Base-by-base conservation (phyloP, 75 land plant genomes). In the Pinus tabuliformis region DNA sequence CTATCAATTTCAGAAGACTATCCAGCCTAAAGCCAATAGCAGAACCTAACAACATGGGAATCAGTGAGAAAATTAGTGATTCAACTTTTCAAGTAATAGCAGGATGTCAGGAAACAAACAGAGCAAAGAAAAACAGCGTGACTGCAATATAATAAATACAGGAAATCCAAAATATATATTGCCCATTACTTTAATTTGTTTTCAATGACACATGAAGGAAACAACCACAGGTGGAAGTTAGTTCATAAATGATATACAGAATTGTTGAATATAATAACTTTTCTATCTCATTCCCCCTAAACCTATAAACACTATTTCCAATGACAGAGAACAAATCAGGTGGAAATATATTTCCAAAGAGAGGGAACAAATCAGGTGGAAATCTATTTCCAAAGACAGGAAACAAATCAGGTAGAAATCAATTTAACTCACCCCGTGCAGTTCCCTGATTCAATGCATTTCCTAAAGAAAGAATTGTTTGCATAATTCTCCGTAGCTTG, bases 401-500 rank as follows among this genome's bases (percentile, higher is more conserved):
- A 7, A 64, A 36, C 6, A 0, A 64, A 64, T 36, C 36, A 18
- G 6, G 8, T 64, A n/a, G 54, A 21, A 68, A 56, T 73, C 17
- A 36, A 60, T 20, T 20, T 22, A 75, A 56, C 89, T 77, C 77
- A 97, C 99, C 99, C 81, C 98, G 84, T 70, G 98, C 98, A 84
- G 99, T 97, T 83, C 99, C 99, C 81, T 96, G 93, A 73, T 97
- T 97, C 57, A 97, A 73, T 21, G 90, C 90, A 83, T 97, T 97
- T 36, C 99, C 99, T 63, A 97, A 83, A 59, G 72, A 83, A 33
- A 97, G 90, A 82, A 97, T 88, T 73, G 86, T 95, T 78, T 93
- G 91, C 99, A 97, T 93, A 12, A 97, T 82, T 65, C 89, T 89
- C 71, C 94, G 93, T 78, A 97, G 68, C 75, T 97, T 97, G 58